Base-by-base conservation (phyloP, 768 basidiomycete genomes). In the Xerocomellus amylosporus region DNA sequence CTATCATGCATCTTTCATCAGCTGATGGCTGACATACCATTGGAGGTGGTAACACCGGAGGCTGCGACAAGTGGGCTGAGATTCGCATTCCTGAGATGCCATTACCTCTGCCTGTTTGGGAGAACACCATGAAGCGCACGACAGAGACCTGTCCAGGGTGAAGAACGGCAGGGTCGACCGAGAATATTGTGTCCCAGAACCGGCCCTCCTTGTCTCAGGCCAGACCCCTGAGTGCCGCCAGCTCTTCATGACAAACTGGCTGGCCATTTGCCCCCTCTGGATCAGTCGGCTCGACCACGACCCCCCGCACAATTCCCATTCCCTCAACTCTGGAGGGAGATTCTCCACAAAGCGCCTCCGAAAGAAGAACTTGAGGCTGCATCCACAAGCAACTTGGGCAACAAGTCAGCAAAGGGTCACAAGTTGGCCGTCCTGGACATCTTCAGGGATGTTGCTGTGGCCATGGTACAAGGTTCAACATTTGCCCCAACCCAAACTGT, bases 181-280 rank as follows among this genome's bases (percentile, higher is more conserved):
- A 0, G 53, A 53, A 1, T 60, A 58, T 48, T 5, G 28, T 7
- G 42, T 58, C 5, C 56, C 56, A 9, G 46, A 60, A 14, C 53
- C 48, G 0, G 28, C 49, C 6, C 4, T 54, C 2, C 49, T 58
- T 5, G 24, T 51, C n/a, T 22, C 28, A 3, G 9, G 38, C 2
- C 26, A 38, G 8, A 20, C 19, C 4, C 48, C 39, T 8, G 22
- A 44, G 19, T 17, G n/a, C 7, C 49, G 34, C 24, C 40, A 54
- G 19, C 34, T 42, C 1, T 61, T 42, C 5, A 22, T 61, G 5
- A 43, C 13, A 1, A 59, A 61, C 37, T 61, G 60, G 60, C 47
- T 59, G 5, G 42, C 58, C 15, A 17, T 49, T 30, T 14, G 20
- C 12, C 34, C 24, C 1, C 30, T 40, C 5, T 61, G 57, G 60